Percentiles rank a stretch among this genome's conserved stretches.
Evolutionary conservation across 1,284 basidiomycete genomes (phyloP).

Genomic region (Waitea zeae): DNA sequence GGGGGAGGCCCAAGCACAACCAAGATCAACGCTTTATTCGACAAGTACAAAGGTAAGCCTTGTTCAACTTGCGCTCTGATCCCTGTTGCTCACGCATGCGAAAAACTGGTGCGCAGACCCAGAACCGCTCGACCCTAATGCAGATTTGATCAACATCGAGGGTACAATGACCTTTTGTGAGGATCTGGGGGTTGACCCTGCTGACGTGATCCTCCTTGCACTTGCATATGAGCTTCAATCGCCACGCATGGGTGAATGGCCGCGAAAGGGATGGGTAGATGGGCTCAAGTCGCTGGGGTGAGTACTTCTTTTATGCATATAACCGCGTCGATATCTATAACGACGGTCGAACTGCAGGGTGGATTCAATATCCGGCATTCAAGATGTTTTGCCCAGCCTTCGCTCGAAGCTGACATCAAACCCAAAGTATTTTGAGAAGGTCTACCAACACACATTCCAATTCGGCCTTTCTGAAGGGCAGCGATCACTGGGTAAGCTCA

Average conservation of each 20-base stretch:
- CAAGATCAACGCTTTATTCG: conserved; percentile 51
- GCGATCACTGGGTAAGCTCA: conserved; percentile 48
- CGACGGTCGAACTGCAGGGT: background rate
- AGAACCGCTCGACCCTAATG: conserved; percentile 33
- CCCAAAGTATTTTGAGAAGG: conserved; percentile 64
- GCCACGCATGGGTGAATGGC: conserved; percentile 61
- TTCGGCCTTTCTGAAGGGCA: conserved; percentile 70
- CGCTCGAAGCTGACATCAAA: conserved; percentile 51
- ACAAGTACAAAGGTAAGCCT: conserved; percentile 77
- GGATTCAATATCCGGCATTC: conserved; percentile 60
- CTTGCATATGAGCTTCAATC: conserved; percentile 67
- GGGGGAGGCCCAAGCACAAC: conserved; percentile 31
- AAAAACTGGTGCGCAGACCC: background rate
- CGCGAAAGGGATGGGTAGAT: conserved; percentile 56
- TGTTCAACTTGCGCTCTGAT: no score
- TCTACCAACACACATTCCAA: conserved; percentile 82
- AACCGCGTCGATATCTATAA: conserved; percentile 2
- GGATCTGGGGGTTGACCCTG: conserved; percentile 50
- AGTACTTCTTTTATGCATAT: conserved; percentile 9
- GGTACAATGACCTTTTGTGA: conserved; percentile 61
- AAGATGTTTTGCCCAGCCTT: conserved; percentile 35
- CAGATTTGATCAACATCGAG: conserved; percentile 46
- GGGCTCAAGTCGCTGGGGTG: conserved; percentile 65
- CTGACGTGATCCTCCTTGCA: conserved; percentile 62
- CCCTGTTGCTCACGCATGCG: background rate